Evolutionary conservation across 306 rosid genomes (phyloP).

Genomic region (Luffa aegyptiaca): DNA sequence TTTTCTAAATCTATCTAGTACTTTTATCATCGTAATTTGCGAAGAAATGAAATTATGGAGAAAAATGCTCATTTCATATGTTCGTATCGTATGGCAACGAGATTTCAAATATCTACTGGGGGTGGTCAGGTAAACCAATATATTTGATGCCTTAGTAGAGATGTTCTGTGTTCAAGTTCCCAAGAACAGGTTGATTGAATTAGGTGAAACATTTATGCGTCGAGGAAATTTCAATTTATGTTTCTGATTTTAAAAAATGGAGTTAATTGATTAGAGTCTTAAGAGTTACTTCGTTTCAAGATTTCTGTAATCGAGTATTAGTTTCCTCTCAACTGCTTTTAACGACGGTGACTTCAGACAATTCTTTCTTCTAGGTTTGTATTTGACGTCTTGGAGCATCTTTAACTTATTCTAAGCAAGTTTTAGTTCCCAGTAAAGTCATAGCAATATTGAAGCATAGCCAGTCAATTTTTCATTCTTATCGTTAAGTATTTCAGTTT

Average conservation of each 20-base stretch:
- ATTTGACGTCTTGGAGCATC: neutral
- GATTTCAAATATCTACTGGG: neutral
- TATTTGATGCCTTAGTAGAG: neutral
- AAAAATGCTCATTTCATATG: neutral
- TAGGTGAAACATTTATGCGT: neutral
- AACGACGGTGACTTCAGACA: neutral
- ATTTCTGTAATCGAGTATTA: neutral
- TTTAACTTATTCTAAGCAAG: neutral
- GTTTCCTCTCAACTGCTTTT: neutral
- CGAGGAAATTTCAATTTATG: neutral
- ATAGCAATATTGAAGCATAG: neutral
- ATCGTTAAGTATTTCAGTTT: neutral
- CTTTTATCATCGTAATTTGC: neutral
- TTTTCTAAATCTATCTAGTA: neutral
- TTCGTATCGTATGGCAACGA: neutral
- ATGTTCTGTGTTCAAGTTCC: neutral
- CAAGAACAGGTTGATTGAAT: no score
- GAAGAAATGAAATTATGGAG: neutral
- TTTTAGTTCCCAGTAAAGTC: neutral
- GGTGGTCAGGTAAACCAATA: neutral
- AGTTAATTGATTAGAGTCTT: neutral
- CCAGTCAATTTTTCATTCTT: neutral
- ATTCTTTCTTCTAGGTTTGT: neutral
- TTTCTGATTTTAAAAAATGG: neutral
- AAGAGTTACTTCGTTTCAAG: neutral